A percentile compares a stretch with the other conserved stretches of the same genome.
Evolutionary conservation across 2,329 filamentous ascomycete genomes (phyloP).

Genomic region (Dissoconium aciculare): DNA sequence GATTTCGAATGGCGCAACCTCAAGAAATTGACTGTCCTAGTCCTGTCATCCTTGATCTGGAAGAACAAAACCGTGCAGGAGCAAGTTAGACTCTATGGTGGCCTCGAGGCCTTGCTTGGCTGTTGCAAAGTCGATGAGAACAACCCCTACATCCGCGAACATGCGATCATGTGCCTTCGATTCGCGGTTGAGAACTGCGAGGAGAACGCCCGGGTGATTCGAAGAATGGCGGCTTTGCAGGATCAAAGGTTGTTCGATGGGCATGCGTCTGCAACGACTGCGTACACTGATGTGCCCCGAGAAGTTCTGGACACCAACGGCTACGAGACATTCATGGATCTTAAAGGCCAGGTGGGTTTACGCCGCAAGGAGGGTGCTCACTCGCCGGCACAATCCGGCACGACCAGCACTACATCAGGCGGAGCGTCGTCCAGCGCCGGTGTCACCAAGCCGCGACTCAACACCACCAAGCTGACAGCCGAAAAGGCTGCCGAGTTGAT

Average conservation of each 20-base stretch:
- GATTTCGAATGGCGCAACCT: conserved; percentile 66
- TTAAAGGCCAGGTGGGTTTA: conserved; percentile 34
- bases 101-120: conserved; percentile 73
- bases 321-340: conserved; percentile 37
- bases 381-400: conserved; percentile 9
- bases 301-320: conserved; percentile 36
- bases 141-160: conserved; percentile 87
- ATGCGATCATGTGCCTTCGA: conserved; percentile 76
- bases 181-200: conserved; percentile 54
- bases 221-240: conserved; percentile 36
- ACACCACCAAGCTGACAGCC: conserved; percentile 21
- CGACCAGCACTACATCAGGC: conserved; percentile 6
- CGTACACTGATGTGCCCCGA: conserved; percentile 28
- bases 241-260: conserved; percentile 4
- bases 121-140: conserved; percentile 85
- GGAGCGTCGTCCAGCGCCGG: conserved; percentile 5
- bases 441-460: conserved; percentile 11
- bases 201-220: conserved; percentile 56
- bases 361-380: conserved; percentile 24
- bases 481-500: conserved; percentile 33
- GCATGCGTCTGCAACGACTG: conserved; percentile 5
- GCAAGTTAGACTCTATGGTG: conserved; percentile 72
- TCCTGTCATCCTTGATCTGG: conserved; percentile 77
- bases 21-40: conserved; percentile 83
- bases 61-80: conserved; percentile 73